These are phyloP conservation scores for Zymoseptoria pseudotritici DNA, from an alignment of 2,329 filamentous ascomycete species.

Conservation along the genomic window DNA sequence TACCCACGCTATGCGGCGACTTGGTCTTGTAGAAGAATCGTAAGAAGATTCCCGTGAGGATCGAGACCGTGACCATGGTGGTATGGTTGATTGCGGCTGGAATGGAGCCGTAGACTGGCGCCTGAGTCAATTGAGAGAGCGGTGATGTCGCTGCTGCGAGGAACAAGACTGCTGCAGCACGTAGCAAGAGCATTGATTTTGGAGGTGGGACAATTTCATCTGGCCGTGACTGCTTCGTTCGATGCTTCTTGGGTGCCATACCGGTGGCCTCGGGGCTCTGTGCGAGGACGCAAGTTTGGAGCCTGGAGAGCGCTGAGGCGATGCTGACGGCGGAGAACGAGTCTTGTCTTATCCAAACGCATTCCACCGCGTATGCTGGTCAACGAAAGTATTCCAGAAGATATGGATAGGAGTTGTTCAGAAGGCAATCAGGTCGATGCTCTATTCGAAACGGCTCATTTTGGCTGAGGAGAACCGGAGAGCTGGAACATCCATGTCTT, in stretches of 20 bases:
- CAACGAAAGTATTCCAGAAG: neutral
- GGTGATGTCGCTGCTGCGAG: slow-evolving; percentile 59
- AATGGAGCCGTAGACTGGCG: slow-evolving; percentile 82
- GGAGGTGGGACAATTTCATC: neutral
- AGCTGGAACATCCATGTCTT: neutral
- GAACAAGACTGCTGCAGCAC: slow-evolving; percentile 2
- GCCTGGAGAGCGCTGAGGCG: too few relatives aligned
- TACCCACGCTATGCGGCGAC: neutral
- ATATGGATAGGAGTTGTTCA: neutral
- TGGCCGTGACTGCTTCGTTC: neutral
- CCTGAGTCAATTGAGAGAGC: slow-evolving; percentile 67
- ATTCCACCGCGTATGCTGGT: too few relatives aligned
- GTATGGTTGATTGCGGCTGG: slow-evolving; percentile 51
- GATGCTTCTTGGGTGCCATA: neutral
- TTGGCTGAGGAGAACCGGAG: neutral
- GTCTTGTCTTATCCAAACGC: too few relatives aligned
- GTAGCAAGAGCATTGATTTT: neutral
- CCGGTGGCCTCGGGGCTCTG: too few relatives aligned
- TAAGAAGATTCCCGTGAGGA: neutral
- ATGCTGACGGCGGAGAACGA: neutral
- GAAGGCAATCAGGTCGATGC: neutral
- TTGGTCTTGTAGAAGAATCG: neutral
- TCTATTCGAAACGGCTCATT: neutral
- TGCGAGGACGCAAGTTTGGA: neutral
- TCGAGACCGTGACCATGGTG: slow-evolving; percentile 42